Evolutionary conservation across 495 filamentous ascomycete species (phyloP), one percentile per base, ranked within the genome.

Genomic region (Venustampulla echinocandica): DNA sequence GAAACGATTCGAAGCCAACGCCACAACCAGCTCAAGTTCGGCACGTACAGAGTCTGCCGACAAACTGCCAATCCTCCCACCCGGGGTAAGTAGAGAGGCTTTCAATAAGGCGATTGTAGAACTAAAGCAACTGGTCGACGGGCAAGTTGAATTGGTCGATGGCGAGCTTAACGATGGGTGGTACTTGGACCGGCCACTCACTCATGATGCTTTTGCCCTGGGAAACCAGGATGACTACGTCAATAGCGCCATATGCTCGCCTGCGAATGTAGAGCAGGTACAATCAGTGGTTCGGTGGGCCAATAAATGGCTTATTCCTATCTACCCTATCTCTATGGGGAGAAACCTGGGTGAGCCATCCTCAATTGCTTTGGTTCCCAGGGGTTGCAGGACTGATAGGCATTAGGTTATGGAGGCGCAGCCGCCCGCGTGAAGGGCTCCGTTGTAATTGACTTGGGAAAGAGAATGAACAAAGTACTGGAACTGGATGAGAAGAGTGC

Each of bases 401-500:
- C n/a, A n/a, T n/a, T n/a, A n/a, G 65, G 73, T 20, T 77, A 80
- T 53, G 76, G 76, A n/a, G 76, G 76, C 43, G 68, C 72, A 4
- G 69, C 71, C 1, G 70, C 74, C 19, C 57, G 73, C 34, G 67
- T 78, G 2, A 63, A 59, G 2, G 75, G 74, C 17, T 65, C 67
- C 11, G 66, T 80, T 2, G 67, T 73, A 10, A 27, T 80, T 17
- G 71, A 77, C 47, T 60, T 79, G 4, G 73, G 73, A 5, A 64
- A 56, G 32, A 61, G 67, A 10, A 77, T 78, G 74, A 70, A 71
- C 47, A 63, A 63, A 40, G 62, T 80, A 4, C 49, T 80, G 13
- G 63, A 75, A 9, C 66, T 80, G 20, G 69, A 72, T 50, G 63
- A 55, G 0, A 65, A 76, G 2, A 64, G 67, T 40, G 69, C 70